Conservation (phyloP, 345 rosid genomes). For the Lagerstroemia speciosa region DNA sequence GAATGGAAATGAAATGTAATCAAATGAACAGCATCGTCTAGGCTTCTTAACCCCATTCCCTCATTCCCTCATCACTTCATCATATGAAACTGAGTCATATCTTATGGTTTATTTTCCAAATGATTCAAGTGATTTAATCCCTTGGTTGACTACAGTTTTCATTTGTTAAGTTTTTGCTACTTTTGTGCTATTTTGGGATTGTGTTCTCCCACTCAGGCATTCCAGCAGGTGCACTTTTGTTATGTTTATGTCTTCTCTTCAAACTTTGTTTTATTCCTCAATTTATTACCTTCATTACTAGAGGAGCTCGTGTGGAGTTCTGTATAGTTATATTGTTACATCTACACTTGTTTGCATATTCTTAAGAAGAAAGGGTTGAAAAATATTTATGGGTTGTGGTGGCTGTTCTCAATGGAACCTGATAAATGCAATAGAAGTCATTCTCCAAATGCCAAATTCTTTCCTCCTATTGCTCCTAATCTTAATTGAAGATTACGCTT, state of each 20-base stretch:
- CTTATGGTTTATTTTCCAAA: not conserved
- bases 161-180: too few relatives aligned
- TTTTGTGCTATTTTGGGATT: too few relatives aligned
- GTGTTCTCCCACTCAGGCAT: not conserved
- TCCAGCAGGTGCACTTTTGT: too few relatives aligned
- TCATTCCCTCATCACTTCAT: not conserved
- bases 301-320: too few relatives aligned
- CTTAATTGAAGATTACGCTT: not conserved
- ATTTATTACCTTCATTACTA: too few relatives aligned
- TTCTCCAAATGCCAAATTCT: not conserved
- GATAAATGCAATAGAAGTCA: not conserved
- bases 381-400: not conserved
- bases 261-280: too few relatives aligned
- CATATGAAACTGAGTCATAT: not conserved
- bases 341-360: too few relatives aligned
- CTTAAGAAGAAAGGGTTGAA: too few relatives aligned
- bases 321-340: too few relatives aligned
- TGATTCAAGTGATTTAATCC: not conserved
- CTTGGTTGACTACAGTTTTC: not conserved
- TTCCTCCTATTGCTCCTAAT: not conserved
- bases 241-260: too few relatives aligned
- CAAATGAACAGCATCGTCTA: not conserved
- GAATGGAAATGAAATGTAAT: not conserved
- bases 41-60: not conserved
- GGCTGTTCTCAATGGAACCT: not conserved